These are phyloP conservation scores for Paraurostyla sp. DNA, from an alignment of 73 alveolate species.

Conservation along the genomic window DNA sequence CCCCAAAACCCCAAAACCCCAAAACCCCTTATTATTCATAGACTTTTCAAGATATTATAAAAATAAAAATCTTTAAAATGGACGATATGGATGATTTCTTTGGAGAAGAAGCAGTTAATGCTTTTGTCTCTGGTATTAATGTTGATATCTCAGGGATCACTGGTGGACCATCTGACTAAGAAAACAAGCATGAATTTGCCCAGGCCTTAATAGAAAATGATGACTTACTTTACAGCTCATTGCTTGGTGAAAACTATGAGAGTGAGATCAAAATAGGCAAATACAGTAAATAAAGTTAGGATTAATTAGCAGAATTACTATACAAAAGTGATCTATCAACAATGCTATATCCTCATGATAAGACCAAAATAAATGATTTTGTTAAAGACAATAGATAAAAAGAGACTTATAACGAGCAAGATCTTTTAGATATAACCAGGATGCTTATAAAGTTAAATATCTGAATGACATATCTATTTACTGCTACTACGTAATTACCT, in stretches of 20 bases:
- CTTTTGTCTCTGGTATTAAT: slow-evolving; percentile 48
- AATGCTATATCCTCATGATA: slow-evolving; percentile 15
- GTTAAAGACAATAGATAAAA: neutral
- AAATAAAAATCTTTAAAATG: neutral
- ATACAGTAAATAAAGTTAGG: neutral
- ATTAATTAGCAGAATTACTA: neutral
- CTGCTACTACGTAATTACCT: neutral
- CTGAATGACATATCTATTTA: neutral
- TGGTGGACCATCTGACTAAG: slow-evolving; percentile 35
- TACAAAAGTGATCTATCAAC: neutral
- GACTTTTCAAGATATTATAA: neutral
- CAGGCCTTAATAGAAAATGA: slow-evolving; percentile 1
- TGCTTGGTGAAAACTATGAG: slow-evolving; percentile 27
- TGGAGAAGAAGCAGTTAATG: slow-evolving; percentile 29
- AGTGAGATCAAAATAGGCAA: neutral
- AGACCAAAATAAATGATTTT: neutral
- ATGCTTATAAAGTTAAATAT: slow-evolving; percentile 22
- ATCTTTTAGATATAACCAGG: neutral
- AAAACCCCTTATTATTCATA: too few relatives aligned
- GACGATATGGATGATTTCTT: slow-evolving; percentile 27
- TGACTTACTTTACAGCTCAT: neutral
- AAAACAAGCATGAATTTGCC: neutral
- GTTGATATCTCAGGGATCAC: slow-evolving; percentile 25
- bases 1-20: too few relatives aligned
- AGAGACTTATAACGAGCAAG: neutral